These are phyloP conservation scores for Hamamelis virginiana DNA, from an alignment of 164 flowering plant species.

Conservation along the genomic window DNA sequence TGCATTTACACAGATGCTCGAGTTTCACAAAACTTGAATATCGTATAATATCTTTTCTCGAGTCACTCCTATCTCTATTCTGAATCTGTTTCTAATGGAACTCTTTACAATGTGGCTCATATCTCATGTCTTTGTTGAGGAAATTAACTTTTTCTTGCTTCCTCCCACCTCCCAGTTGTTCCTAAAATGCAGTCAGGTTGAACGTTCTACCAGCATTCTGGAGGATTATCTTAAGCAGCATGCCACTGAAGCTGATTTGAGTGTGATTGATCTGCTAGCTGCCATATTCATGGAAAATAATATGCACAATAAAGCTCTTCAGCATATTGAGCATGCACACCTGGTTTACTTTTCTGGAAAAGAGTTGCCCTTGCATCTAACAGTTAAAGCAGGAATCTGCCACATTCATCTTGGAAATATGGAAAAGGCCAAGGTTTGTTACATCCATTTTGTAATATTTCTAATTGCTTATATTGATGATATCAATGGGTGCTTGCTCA, in stretches of 20 bases:
- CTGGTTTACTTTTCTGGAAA: conserved; percentile 29
- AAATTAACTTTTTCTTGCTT: no score
- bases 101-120: no score
- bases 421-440: conserved; percentile 69
- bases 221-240: conserved; percentile 54
- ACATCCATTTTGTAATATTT: neutral
- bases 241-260: conserved; percentile 40
- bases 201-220: conserved; percentile 49
- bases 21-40: no score
- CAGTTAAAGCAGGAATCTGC: conserved; percentile 72
- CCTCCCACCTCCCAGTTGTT: conserved; percentile 40
- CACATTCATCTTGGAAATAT: conserved; percentile 60
- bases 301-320: conserved; percentile 53
- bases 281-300: conserved; percentile 50
- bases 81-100: no score
- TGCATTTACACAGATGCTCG: no score
- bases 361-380: conserved; percentile 51
- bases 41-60: no score
- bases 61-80: no score
- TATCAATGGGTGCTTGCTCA: neutral
- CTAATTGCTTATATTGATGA: neutral
- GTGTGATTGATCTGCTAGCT: conserved; percentile 53
- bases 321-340: conserved; percentile 57
- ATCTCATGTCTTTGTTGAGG: no score
- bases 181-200: conserved; percentile 56